phyloP scores from a whole-genome alignment of 805 yeast species.

The Yamadazyma endophytica region DNA sequence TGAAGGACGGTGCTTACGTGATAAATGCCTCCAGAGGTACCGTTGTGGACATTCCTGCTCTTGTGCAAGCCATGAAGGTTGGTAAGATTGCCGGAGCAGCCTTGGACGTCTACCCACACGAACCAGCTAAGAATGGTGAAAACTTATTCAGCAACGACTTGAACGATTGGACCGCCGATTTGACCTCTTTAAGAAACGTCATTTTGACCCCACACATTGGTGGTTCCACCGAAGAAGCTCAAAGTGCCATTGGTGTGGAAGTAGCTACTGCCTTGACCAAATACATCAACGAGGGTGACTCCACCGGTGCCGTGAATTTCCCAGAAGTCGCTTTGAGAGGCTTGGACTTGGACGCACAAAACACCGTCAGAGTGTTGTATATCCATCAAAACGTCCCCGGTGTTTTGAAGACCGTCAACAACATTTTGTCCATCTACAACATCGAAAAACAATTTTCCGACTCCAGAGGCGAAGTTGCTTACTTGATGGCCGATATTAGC shows the following conservation, averaged over 20 bases:
- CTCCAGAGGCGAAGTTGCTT: slow-evolving; percentile 92
- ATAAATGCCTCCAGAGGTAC: slow-evolving; percentile 98
- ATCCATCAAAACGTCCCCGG: slow-evolving; percentile 98
- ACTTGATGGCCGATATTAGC: slow-evolving; percentile 95
- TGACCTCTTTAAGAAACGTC: slow-evolving; percentile 77
- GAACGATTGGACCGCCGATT: slow-evolving; percentile 80
- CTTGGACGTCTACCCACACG: slow-evolving; percentile 92
- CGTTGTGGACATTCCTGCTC: slow-evolving; percentile 93
- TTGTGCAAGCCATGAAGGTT: slow-evolving; percentile 83
- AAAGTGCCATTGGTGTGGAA: slow-evolving; percentile 94
- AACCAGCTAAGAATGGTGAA: slow-evolving; percentile 96
- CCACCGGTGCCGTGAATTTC: slow-evolving; percentile 96
- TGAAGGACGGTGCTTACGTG: slow-evolving; percentile 94
- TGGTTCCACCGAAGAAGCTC: slow-evolving; percentile 99
- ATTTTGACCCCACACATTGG: slow-evolving; percentile 97
- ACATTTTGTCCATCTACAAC: slow-evolving; percentile 89
- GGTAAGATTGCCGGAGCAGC: slow-evolving; percentile 98
- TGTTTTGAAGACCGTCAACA: slow-evolving; percentile 95
- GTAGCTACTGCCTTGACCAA: slow-evolving; percentile 82
- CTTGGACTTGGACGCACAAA: slow-evolving; percentile 78
- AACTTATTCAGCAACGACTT: slow-evolving; percentile 66
- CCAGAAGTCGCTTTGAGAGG: slow-evolving; percentile 95
- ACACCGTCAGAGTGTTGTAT: slow-evolving; percentile 88
- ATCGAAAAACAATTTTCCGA: slow-evolving; percentile 98
- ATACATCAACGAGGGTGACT: slow-evolving; percentile 93